These are phyloP conservation scores for Syncephalastrum racemosum DNA, from an alignment of 371 early-diverging fungal genomes.

Conservation along the genomic window DNA sequence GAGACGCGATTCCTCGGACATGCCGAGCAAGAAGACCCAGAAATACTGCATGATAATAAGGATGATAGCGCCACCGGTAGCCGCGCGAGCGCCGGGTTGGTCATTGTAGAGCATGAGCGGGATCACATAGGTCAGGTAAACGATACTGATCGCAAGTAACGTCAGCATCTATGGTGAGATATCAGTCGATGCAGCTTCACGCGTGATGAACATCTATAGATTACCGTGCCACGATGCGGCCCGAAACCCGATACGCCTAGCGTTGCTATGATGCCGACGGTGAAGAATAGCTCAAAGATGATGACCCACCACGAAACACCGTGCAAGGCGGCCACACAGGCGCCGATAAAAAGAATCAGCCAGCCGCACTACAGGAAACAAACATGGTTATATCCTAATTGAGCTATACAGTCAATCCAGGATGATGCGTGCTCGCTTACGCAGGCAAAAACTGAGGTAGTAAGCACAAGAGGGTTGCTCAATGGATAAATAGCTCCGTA, in stretches of 20 bases:
- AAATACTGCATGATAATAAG: conserved; percentile 61
- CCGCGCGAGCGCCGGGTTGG: conserved; percentile 32
- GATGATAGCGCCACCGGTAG: conserved; percentile 62
- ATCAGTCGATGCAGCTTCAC: background rate
- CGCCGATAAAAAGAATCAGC: conserved; percentile 67
- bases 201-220: background rate
- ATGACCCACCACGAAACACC: conserved; percentile 59
- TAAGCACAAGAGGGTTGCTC: conserved; percentile 19
- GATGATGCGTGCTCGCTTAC: conserved; percentile 9
- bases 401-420: background rate
- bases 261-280: conserved; percentile 39
- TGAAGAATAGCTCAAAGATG: conserved; percentile 59
- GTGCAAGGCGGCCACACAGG: conserved; percentile 48
- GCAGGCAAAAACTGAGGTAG: conserved; percentile 18
- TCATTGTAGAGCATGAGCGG: conserved; percentile 15
- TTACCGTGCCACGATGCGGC: conserved; percentile 31
- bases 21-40: conserved; percentile 75
- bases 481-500: conserved; percentile 22
- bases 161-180: conserved; percentile 45
- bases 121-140: conserved; percentile 46
- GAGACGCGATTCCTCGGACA: conserved; percentile 64
- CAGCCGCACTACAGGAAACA: conserved; percentile 53
- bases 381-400: background rate
- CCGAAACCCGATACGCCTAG: conserved; percentile 26
- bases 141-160: conserved; percentile 56